Base-by-base conservation (phyloP, 257 asterid genomes). In the Thymus quinquecostatus region DNA sequence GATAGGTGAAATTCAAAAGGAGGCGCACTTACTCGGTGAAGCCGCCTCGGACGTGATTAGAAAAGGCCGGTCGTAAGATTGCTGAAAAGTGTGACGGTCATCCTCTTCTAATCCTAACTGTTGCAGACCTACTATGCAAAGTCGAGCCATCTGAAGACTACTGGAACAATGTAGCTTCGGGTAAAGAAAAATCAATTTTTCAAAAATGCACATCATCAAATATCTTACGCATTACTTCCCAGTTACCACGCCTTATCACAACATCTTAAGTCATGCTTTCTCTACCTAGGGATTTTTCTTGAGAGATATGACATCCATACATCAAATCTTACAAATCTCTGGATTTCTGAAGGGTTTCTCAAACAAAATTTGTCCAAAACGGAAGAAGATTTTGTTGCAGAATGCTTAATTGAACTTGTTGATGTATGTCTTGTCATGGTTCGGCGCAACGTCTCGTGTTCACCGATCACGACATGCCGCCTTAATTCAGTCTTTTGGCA, bases 221-320 rank as follows among this genome's bases (percentile, higher is more conserved):
- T 49, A 49, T 49, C 55, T 0, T 60, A 58, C 11, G 9, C 21
- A 3, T 34, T 77, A 9, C 47, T 48, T 57, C 40, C 56, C 3
- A 82, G 84, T 44, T 79, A 78, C 38, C 45, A 29, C 2, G 29
- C 64, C 64, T 44, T 79, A 41, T 80, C 81, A 8, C 66, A 69
- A 9, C 43, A 11, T 49, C 2, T 49, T 27, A 49, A 49, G 14
- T 7, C 55, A 13, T 49, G 2, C 55, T 49, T 49, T 49, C 55
- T 49, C 55, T 13, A 49, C 14, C 1, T 49, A 3, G 55, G 55
- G 6, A 2, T 49, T 49, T 49, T 75, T 43, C 75, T 65, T 8
- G 51, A 38, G 32, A 44, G 72, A 6, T 38, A 28, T 14, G 60
- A 45, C 5, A 68, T 83, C 29, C 44, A 58, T 0, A 28, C 27